Conservation (phyloP, 305 asterid species). For the Solanum hybrid region DNA sequence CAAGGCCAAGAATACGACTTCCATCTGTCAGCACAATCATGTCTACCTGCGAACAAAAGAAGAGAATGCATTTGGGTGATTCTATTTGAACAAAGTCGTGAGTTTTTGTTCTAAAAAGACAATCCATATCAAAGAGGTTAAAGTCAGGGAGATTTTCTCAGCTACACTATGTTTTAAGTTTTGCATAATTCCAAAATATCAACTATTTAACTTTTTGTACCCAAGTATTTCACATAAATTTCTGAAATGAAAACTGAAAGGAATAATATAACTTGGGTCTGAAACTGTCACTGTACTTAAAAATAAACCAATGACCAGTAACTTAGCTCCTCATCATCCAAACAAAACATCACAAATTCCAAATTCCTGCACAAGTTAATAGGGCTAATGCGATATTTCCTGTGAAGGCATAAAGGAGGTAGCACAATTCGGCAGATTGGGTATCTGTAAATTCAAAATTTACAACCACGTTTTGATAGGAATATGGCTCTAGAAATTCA, state of each 20-base stretch:
- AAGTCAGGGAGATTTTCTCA: background rate
- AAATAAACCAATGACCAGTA: background rate
- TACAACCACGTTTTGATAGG: background rate
- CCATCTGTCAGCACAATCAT: slow-evolving; percentile 99
- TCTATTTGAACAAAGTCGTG: background rate
- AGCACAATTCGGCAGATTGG: background rate
- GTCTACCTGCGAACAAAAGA: slow-evolving; percentile 57
- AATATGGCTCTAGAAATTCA: background rate
- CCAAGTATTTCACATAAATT: background rate
- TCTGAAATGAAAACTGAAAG: background rate
- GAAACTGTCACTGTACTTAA: background rate
- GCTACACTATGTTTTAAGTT: background rate
- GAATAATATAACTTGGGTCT: background rate
- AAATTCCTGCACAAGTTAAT: background rate
- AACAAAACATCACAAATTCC: background rate
- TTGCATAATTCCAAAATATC: background rate
- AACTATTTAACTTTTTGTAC: background rate
- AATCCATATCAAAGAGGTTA: background rate
- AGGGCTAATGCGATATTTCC: background rate
- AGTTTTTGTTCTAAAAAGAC: background rate
- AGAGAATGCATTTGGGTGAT: background rate
- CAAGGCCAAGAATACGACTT: slow-evolving; percentile 98
- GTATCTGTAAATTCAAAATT: background rate
- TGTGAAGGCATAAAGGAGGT: background rate
- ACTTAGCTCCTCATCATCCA: background rate